A percentile compares a stretch with the other conserved stretches of the same genome.
Conservation (phyloP, 163 green algal genomes). For the Trebouxia gelatinosa region DNA sequence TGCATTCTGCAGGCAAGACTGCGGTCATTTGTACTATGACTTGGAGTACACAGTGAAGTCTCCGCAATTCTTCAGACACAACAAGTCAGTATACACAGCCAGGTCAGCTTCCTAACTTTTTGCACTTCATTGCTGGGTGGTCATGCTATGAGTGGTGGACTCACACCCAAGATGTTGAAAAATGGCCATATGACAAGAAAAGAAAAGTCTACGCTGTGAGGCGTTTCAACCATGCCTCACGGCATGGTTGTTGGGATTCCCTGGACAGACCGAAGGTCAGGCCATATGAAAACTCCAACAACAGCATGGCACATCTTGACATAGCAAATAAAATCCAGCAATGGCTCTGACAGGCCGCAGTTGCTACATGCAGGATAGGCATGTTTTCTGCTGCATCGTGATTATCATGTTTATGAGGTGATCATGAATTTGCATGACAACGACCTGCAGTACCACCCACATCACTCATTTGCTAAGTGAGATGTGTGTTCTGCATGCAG, state of each 20-base stretch:
- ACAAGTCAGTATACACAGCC: slow-evolving; percentile 64
- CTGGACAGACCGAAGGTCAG: too few relatives aligned
- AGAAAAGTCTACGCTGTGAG: too few relatives aligned
- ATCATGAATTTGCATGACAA: background rate
- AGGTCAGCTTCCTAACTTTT: background rate
- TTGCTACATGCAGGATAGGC: too few relatives aligned
- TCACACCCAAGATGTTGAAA: background rate
- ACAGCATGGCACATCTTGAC: too few relatives aligned
- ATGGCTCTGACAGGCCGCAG: too few relatives aligned
- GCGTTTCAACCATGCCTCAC: too few relatives aligned
- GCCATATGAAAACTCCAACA: too few relatives aligned
- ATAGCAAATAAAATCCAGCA: too few relatives aligned
- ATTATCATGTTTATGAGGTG: background rate
- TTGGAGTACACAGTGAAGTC: slow-evolving; percentile 70
- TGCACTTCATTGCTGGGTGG: background rate
- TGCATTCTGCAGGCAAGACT: slow-evolving; percentile 40
- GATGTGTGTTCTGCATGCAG: slow-evolving; percentile 26
- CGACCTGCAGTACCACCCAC: background rate
- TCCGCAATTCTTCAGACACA: slow-evolving; percentile 69
- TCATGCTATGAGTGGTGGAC: background rate
- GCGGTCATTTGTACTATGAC: slow-evolving; percentile 70
- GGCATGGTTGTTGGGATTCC: too few relatives aligned
- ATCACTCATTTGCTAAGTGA: background rate
- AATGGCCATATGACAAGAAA: too few relatives aligned
- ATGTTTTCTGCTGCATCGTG: too few relatives aligned